These are phyloP conservation scores for Dalbergia oliveri DNA, from an alignment of 306 rosid species.

Conservation along the genomic window DNA sequence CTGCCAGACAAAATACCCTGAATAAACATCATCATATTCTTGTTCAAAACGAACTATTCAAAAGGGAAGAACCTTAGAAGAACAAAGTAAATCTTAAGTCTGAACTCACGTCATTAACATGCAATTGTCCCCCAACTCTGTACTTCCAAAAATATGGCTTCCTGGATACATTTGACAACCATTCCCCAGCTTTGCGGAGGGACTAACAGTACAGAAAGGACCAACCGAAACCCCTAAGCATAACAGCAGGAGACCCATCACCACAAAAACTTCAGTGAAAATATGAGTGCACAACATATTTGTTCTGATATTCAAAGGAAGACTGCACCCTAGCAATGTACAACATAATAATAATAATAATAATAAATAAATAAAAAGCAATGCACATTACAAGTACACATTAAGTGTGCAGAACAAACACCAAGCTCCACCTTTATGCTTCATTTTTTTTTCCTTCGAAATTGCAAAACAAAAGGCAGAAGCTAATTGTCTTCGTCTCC, in stretches of 20 bases:
- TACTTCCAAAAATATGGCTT: slow-evolving; percentile 85
- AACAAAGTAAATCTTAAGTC: slow-evolving; percentile 34
- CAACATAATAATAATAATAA: neutral
- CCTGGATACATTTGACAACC: slow-evolving; percentile 81
- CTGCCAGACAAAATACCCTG: slow-evolving; percentile 64
- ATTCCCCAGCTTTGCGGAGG: slow-evolving; percentile 75
- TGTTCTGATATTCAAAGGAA: slow-evolving; percentile 22
- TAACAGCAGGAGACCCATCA: slow-evolving; percentile 14
- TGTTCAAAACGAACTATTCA: neutral
- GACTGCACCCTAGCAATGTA: neutral
- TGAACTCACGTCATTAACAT: slow-evolving; percentile 85
- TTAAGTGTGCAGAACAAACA: slow-evolving; percentile 10
- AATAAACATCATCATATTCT: slow-evolving; percentile 31
- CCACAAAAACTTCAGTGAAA: slow-evolving; percentile 27
- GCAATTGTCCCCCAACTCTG: slow-evolving; percentile 82
- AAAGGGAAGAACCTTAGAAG: slow-evolving; percentile 12
- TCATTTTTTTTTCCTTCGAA: neutral
- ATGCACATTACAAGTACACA: slow-evolving; percentile 12
- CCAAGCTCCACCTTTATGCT: neutral
- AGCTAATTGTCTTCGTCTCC: neutral
- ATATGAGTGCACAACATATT: slow-evolving; percentile 19
- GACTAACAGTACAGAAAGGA: slow-evolving; percentile 90
- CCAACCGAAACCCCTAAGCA: slow-evolving; percentile 85
- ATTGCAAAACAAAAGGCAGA: slow-evolving; percentile 9
- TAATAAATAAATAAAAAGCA: neutral